phyloP scores from a whole-genome alignment of 345 rosid species.

The Physaria fendleri region DNA sequence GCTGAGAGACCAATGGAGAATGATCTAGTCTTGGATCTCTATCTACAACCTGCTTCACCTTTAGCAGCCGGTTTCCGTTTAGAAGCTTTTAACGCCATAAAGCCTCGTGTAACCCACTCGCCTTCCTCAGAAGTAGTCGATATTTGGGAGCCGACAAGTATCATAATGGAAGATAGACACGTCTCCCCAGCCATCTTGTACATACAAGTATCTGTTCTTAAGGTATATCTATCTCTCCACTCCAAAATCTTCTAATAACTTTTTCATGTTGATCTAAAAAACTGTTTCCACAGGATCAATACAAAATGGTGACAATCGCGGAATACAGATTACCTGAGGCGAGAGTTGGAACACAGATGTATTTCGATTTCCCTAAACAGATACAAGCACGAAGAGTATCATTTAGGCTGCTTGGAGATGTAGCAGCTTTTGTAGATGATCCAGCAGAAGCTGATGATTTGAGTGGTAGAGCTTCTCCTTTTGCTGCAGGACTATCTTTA shows the following conservation, averaged over 20 bases:
- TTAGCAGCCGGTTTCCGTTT: constrained; percentile 72
- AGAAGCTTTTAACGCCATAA: constrained; percentile 73
- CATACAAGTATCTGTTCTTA: constrained; percentile 78
- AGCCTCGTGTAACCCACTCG: constrained; percentile 74
- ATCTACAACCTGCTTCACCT: constrained; percentile 78
- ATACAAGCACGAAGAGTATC: constrained; percentile 53
- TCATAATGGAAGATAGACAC: constrained; percentile 66
- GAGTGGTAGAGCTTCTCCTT: constrained; percentile 31
- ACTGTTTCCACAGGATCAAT: constrained; percentile 44
- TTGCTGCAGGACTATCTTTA: constrained; percentile 71
- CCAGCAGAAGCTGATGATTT: constrained; percentile 66
- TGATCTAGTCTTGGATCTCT: constrained; percentile 72
- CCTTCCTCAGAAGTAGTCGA: constrained; percentile 59
- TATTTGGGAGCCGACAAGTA: constrained; percentile 49
- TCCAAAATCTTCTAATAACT: background rate
- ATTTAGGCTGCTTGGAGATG: constrained; percentile 72
- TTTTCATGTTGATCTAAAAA: background rate
- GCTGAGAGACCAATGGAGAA: constrained; percentile 60
- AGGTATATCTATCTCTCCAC: constrained; percentile 45
- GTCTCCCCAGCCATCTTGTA: constrained; percentile 73
- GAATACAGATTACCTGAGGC: constrained; percentile 82
- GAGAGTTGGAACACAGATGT: constrained; percentile 68
- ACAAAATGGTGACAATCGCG: constrained; percentile 67
- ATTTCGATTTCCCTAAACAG: constrained; percentile 71
- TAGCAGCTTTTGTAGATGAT: constrained; percentile 67